A percentile compares a stretch with the other conserved stretches of the same genome.
These are phyloP conservation scores for Phaeosphaeriaceae sp. DNA, from an alignment of 2,329 filamentous ascomycete species.

Conservation along the genomic window DNA sequence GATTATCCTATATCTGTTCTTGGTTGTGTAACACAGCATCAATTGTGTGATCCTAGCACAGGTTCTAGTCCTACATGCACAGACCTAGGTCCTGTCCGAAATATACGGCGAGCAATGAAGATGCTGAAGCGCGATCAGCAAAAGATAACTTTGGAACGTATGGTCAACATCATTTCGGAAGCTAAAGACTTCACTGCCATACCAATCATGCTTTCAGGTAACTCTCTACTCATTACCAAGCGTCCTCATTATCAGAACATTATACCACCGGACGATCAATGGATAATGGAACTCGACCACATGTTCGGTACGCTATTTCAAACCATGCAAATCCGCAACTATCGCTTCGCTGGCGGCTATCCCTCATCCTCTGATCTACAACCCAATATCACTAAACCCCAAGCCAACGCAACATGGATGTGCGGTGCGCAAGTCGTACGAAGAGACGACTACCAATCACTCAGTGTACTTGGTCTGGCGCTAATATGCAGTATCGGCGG, in stretches of 20 bases:
- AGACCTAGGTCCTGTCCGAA: neutral
- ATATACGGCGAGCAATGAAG: neutral
- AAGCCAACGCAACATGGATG: constrained; percentile 2
- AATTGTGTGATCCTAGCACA: constrained; percentile 1
- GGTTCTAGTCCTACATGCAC: neutral
- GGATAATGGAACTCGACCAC: neutral
- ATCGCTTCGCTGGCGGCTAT: neutral
- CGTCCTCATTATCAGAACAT: neutral
- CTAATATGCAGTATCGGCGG: neutral
- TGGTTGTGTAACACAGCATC: neutral
- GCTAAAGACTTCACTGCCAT: neutral
- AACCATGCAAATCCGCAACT: neutral
- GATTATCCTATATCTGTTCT: neutral
- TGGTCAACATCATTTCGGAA: neutral
- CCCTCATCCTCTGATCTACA: neutral
- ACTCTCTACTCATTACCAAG: neutral
- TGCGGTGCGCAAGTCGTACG: neutral
- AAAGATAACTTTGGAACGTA: neutral
- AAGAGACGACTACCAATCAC: neutral
- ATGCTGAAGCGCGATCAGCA: neutral
- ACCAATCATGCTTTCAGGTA: neutral
- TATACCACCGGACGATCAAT: neutral
- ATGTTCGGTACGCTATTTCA: constrained; percentile 1
- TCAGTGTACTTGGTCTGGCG: neutral
- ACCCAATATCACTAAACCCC: neutral